A percentile compares a stretch with the other conserved stretches of the same genome.
These are phyloP conservation scores for Imleria badia DNA, from an alignment of 768 basidiomycete genomes.

Conservation along the genomic window DNA sequence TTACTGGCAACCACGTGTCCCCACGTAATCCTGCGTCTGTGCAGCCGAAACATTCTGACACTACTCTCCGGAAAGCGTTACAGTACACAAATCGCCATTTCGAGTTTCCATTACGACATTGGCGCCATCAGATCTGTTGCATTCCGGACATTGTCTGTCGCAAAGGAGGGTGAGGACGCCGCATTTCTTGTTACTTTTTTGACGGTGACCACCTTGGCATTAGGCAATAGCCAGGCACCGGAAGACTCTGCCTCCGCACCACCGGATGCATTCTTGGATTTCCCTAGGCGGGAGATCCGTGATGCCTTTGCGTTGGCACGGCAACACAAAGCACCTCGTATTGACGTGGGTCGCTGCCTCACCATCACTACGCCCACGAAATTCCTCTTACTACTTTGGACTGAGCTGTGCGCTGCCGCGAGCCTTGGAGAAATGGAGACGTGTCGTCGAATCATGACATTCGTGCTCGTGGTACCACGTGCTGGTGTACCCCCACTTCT, in stretches of 20 bases:
- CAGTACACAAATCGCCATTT: slow-evolving; percentile 31
- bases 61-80: slow-evolving; percentile 42
- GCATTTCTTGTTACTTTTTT: not conserved
- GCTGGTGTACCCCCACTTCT: slow-evolving; percentile 59
- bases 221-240: slow-evolving; percentile 17
- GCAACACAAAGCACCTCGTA: slow-evolving; percentile 57
- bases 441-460: slow-evolving; percentile 64
- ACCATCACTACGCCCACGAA: slow-evolving; percentile 53
- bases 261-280: slow-evolving; percentile 47
- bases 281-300: slow-evolving; percentile 57
- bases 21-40: slow-evolving; percentile 61
- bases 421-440: slow-evolving; percentile 60
- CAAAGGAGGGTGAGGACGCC: slow-evolving; percentile 36
- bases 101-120: slow-evolving; percentile 36
- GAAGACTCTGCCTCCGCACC: slow-evolving; percentile 21
- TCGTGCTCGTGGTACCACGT: slow-evolving; percentile 64
- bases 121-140: slow-evolving; percentile 41
- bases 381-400: slow-evolving; percentile 71
- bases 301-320: slow-evolving; percentile 56
- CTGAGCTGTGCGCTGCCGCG: slow-evolving; percentile 54
- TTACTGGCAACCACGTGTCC: slow-evolving; percentile 67
- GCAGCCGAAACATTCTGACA: slow-evolving; percentile 54
- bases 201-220: not conserved
- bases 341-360: slow-evolving; percentile 71
- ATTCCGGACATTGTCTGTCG: slow-evolving; percentile 37